These are phyloP conservation scores for Tetracladium marchalianum DNA, from an alignment of 495 filamentous ascomycete species.

Conservation along the genomic window DNA sequence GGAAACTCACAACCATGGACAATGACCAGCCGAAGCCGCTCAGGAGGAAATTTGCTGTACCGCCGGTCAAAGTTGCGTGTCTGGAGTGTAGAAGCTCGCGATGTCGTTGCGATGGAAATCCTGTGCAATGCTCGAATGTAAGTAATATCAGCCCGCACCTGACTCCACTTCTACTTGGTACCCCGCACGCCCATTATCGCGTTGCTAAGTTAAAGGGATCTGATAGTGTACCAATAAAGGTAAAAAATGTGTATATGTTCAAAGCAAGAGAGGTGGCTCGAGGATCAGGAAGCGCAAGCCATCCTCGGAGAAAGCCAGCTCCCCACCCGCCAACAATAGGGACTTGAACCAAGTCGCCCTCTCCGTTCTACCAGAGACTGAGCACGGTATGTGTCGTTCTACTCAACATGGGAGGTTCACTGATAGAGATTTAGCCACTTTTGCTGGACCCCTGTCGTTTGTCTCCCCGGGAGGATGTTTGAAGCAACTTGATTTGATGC, in stretches of 20 bases:
- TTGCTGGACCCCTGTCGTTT: conserved; percentile 2
- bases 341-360: conserved; percentile 22
- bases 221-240: conserved; percentile 41
- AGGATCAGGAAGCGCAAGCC: conserved; percentile 26
- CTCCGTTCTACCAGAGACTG: conserved; percentile 16
- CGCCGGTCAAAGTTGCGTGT: conserved; percentile 56
- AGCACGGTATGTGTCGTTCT: conserved; percentile 17
- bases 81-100: conserved; percentile 48
- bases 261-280: conserved; percentile 47
- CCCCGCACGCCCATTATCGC: not conserved
- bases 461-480: conserved; percentile 8
- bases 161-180: not conserved
- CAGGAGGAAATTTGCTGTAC: conserved; percentile 32
- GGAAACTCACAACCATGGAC: not conserved
- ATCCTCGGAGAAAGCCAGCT: conserved; percentile 19
- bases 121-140: conserved; percentile 44
- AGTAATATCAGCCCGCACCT: conserved; percentile 15
- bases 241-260: conserved; percentile 43
- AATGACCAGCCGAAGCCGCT: conserved; percentile 2
- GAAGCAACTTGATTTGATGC: conserved; percentile 8
- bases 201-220: conserved; percentile 1
- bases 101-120: conserved; percentile 48
- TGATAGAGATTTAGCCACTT: conserved; percentile 19
- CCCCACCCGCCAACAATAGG: conserved; percentile 20
- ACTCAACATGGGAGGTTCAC: conserved; percentile 22